Conservation (phyloP, 768 basidiomycete genomes). For the Leccinum fibrillosum region DNA sequence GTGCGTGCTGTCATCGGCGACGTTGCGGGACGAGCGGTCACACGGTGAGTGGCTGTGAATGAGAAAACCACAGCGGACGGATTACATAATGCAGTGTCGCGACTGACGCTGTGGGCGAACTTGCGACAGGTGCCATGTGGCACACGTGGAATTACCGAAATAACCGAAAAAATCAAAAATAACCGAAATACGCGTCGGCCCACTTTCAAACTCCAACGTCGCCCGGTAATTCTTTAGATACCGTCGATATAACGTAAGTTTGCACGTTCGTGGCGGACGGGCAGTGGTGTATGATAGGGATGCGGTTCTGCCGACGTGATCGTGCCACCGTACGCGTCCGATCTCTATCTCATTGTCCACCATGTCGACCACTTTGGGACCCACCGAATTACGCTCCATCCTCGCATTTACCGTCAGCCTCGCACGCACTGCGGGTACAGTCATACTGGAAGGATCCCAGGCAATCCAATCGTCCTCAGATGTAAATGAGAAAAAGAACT, state of each 20-base stretch:
- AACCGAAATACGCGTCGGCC: no score
- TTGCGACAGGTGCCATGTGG: no score
- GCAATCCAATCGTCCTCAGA: slow-evolving; percentile 62
- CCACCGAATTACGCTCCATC: slow-evolving; percentile 53
- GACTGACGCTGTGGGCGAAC: no score
- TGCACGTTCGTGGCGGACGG: slow-evolving; percentile 8
- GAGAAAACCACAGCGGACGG: no score
- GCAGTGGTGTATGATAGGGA: neutral
- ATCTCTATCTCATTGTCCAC: slow-evolving; percentile 3
- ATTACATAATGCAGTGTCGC: no score
- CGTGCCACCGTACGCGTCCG: neutral
- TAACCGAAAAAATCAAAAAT: no score
- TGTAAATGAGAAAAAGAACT: slow-evolving; percentile 86
- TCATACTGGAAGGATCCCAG: slow-evolving; percentile 75
- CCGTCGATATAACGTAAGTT: neutral
- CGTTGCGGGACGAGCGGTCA: no score
- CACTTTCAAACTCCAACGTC: no score
- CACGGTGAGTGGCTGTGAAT: no score
- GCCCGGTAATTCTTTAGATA: neutral
- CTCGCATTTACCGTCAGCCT: slow-evolving; percentile 68
- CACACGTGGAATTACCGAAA: no score
- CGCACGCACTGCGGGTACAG: slow-evolving; percentile 67
- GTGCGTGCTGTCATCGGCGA: no score
- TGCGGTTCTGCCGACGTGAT: neutral
- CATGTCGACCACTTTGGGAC: slow-evolving; percentile 34